Base-by-base conservation (phyloP, 2,329 filamentous ascomycete genomes). In the Parafenestella ontariensis region DNA sequence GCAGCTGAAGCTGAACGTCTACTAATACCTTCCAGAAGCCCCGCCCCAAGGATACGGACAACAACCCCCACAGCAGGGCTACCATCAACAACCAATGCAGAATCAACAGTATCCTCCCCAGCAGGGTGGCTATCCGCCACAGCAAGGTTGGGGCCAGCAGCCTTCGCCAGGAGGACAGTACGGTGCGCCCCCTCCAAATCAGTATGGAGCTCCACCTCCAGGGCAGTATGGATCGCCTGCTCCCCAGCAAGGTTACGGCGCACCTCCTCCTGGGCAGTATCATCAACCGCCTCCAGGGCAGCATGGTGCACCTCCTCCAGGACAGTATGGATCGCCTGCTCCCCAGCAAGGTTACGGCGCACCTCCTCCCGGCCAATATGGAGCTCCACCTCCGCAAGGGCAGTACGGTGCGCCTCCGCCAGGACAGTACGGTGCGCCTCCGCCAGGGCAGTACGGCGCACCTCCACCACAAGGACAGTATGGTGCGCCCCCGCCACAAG, bases 141-240 rank as follows among this genome's bases (percentile, higher is more conserved):
- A 70, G 57, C 66, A 70, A 47, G 60, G 64, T 24, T 69, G 65
- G 51, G 65, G 65, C 13, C 66, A 66, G 46, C 58, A 46, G 17
- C 64, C 57, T 10, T 53, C 61, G 5, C 62, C 50, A 24, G 54
- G 56, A 24, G 54, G 56, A 5, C 64, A 68, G 36, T 77, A 78
- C 52, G 75, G 75, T 34, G 72, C 74, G 18, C 76, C 77, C 21
- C 72, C 66, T 37, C 73, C 65, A 42, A 63, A 64, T 33, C 61
- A 62, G 41, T 68, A 68, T 23, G 62, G 62, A 15, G 60, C 64
- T n/a, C 66, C 61, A 24, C 56, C 45, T 13, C 56, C 50, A 48
- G 62, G 65, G 18, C 60, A 61, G 39, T 66, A 62, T 29, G 62
- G 62, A 6, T 61, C 66, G 20, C 62, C 61, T 26, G 67, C 62